phyloP scores from a whole-genome alignment of 169 alveolate species.

The Cryptosporidium baileyi region DNA sequence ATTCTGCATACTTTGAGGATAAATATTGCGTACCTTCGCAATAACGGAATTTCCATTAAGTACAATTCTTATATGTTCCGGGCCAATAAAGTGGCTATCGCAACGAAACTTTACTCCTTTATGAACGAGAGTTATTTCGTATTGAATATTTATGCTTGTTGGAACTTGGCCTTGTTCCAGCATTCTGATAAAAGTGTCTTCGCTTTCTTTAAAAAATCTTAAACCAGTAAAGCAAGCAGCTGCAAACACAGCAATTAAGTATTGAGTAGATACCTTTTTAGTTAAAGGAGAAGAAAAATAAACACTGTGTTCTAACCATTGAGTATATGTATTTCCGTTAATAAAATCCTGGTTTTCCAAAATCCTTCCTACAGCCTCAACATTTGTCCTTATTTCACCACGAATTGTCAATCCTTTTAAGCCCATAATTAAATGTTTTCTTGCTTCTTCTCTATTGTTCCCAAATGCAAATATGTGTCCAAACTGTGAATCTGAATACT shows the following conservation, averaged over 20 bases:
- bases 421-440: conserved; percentile 77
- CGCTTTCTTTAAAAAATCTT: conserved; percentile 62
- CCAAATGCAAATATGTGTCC: conserved; percentile 89
- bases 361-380: conserved; percentile 76
- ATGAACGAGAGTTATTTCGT: conserved; percentile 69
- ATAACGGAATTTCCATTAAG: conserved; percentile 69
- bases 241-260: conserved; percentile 73
- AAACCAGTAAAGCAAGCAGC: conserved; percentile 72
- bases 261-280: conserved; percentile 40
- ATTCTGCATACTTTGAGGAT: conserved; percentile 54
- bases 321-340: conserved; percentile 70
- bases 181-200: conserved; percentile 45
- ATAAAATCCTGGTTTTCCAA: conserved; percentile 79
- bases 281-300: conserved; percentile 50
- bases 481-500: conserved; percentile 87
- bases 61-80: conserved; percentile 59
- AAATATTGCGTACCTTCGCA: conserved; percentile 68
- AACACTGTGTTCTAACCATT: conserved; percentile 73
- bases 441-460: conserved; percentile 78
- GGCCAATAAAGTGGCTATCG: conserved; percentile 71
- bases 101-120: conserved; percentile 64
- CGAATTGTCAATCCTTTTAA: conserved; percentile 77
- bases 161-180: conserved; percentile 76
- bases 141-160: conserved; percentile 48
- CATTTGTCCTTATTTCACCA: conserved; percentile 82